Base-by-base conservation (phyloP, 2,329 filamentous ascomycete genomes). In the Monilinia vaccinii-corymbosi region DNA sequence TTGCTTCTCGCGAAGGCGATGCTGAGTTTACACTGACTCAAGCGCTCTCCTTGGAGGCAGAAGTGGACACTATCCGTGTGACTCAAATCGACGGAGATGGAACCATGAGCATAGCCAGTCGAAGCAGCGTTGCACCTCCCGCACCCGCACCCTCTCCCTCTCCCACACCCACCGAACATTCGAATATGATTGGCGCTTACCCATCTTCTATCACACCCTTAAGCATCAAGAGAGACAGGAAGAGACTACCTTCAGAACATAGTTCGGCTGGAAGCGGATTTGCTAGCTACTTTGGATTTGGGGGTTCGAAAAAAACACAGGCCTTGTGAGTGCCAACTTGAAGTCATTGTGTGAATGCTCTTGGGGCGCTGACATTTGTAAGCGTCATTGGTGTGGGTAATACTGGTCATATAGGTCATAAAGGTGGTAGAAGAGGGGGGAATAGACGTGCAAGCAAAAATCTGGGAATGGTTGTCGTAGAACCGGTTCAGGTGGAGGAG, bases 221-320 rank as follows among this genome's bases (percentile, higher is more conserved):
- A 28, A 56, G 18, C 32, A 34, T 28, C 10, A 58, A 34, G n/a
- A 58, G 45, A 32, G 46, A 40, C 3, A 51, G 44, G n/a, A 58
- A 34, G n/a, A 32, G 46, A 23, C 14, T 58, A 4, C 18, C 36
- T 21, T 51, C 45, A 10, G 56, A 58, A 2, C 28, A 40, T 32
- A 42, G 25, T 9, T 58, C 46, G n/a, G 36, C 21, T 2, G 36
- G 46, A 21, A 58, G 56, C 52, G 56, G 25, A 18, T 25, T 58
- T 58, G 56, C 56, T 21, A 58, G 56, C 18, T 58, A 58, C 4
- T 58, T 58, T 34, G 56, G 56, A 32, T 58, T 58, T 4, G 53
- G 53, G 11, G 14, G 14, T 16, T 10, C 28, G n/a, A 50, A 40
- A 13, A 58, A 38, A n/a, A 2, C 51, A 18, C 40, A 14, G 10